These are phyloP conservation scores for Dysphania ambrosioides DNA, from an alignment of 148 eudicot species.

Conservation along the genomic window DNA sequence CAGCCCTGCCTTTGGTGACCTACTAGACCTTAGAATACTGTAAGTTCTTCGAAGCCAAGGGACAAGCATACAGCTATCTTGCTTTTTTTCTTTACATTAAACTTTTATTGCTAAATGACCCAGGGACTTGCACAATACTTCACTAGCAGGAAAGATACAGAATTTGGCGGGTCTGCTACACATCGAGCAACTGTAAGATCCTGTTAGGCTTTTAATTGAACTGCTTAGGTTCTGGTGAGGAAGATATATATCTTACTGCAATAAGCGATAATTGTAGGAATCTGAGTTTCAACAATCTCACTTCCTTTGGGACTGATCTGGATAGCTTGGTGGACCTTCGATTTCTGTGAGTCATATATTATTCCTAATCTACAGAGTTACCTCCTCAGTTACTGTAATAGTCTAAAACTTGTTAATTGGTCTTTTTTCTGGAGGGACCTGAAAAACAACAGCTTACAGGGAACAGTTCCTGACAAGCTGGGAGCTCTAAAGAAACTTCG, in stretches of 20 bases:
- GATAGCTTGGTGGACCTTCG: slow-evolving; percentile 53
- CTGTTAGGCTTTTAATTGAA: not conserved
- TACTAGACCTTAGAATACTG: slow-evolving; percentile 63
- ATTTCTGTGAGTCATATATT: slow-evolving; percentile 49
- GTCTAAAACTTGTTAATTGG: not conserved
- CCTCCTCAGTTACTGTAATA: not conserved
- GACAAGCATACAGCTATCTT: not conserved
- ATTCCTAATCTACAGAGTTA: not conserved
- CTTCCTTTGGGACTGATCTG: slow-evolving; percentile 63
- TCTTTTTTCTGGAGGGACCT: slow-evolving; percentile 51
- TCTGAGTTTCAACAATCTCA: slow-evolving; percentile 66
- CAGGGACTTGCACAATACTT: slow-evolving; percentile 80
- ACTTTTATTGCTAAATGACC: slow-evolving; percentile 4
- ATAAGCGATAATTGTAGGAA: slow-evolving; percentile 43
- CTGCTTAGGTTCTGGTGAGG: not conserved
- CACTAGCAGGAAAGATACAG: slow-evolving; percentile 66
- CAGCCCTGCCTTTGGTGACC: slow-evolving; percentile 72
- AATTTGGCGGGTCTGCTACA: slow-evolving; percentile 60
- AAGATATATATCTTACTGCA: not conserved
- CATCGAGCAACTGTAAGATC: slow-evolving; percentile 59
- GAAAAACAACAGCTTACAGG: slow-evolving; percentile 60
- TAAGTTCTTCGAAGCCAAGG: slow-evolving; percentile 30
- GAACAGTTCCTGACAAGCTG: slow-evolving; percentile 56
- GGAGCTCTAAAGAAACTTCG: slow-evolving; percentile 62
- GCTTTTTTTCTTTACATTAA: not conserved